Percentiles rank a stretch among this genome's conserved stretches.
Evolutionary conservation across 139 green algal genomes (phyloP).

Genomic region (Parachlorella kessleri): DNA sequence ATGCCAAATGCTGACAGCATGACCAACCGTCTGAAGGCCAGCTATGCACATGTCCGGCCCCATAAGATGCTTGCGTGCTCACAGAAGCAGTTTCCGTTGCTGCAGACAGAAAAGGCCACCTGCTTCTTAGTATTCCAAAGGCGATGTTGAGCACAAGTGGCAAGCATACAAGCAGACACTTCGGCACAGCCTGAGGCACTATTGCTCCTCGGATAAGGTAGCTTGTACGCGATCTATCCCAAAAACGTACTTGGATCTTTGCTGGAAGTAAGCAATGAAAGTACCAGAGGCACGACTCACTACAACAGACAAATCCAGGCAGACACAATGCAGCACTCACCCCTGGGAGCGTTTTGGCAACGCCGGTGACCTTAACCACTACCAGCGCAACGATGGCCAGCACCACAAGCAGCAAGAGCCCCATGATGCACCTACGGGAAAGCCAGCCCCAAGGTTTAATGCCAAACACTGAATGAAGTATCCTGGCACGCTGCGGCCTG

Average conservation of each 20-base stretch:
- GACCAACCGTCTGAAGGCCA: too few relatives aligned
- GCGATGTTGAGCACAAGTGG: not conserved
- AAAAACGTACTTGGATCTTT: not conserved
- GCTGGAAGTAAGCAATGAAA: not conserved
- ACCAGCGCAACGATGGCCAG: constrained; percentile 74
- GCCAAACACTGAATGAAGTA: not conserved
- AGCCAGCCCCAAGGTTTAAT: not conserved
- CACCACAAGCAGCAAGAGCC: constrained; percentile 73
- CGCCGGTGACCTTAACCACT: constrained; percentile 53
- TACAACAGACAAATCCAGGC: not conserved
- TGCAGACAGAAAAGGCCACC: too few relatives aligned
- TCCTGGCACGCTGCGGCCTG: not conserved
- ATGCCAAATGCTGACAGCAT: too few relatives aligned
- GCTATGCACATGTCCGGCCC: too few relatives aligned
- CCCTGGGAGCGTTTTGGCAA: constrained; percentile 11
- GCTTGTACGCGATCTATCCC: constrained; percentile 9
- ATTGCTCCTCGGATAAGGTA: not conserved
- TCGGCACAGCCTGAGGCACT: not conserved
- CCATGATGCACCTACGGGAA: constrained; percentile 74
- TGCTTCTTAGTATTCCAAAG: too few relatives aligned
- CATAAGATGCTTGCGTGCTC: too few relatives aligned
- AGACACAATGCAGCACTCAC: not conserved
- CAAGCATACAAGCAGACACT: not conserved
- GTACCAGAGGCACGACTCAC: not conserved
- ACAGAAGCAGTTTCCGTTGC: too few relatives aligned